A percentile compares a stretch with the other conserved stretches of the same genome.
These are phyloP conservation scores for Diplodia seriata DNA, from an alignment of 2,329 filamentous ascomycete species.

Conservation along the genomic window DNA sequence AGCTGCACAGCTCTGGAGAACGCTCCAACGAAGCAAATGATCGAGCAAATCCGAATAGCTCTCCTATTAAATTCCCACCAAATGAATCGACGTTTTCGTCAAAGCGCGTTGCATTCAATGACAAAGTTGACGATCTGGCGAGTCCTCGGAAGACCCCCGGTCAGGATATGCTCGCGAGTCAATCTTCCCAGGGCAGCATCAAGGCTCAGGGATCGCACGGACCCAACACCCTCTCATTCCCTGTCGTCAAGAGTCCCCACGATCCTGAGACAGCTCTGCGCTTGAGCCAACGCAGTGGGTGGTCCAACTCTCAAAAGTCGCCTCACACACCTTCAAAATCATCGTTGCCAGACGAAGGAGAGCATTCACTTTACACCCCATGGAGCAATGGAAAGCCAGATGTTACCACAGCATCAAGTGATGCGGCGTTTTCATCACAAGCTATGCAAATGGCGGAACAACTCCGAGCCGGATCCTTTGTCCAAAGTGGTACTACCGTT, in stretches of 20 bases:
- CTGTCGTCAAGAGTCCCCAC: slow-evolving; percentile 78
- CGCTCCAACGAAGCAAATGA: neutral
- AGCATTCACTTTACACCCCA: slow-evolving; percentile 38
- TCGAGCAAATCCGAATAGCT: neutral
- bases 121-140: neutral
- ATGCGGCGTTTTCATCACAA: slow-evolving; percentile 36
- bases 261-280: slow-evolving; percentile 68
- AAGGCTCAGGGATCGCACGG: slow-evolving; percentile 47
- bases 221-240: slow-evolving; percentile 66
- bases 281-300: slow-evolving; percentile 68
- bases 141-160: slow-evolving; percentile 25
- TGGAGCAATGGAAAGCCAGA: slow-evolving; percentile 44
- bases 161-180: slow-evolving; percentile 35
- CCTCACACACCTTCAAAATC: slow-evolving; percentile 16
- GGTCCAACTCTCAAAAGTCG: slow-evolving; percentile 55
- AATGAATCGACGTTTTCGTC: neutral
- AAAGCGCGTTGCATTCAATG: slow-evolving; percentile 19
- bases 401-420: slow-evolving; percentile 35
- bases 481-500: slow-evolving; percentile 35
- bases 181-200: slow-evolving; percentile 50
- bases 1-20: neutral
- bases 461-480: slow-evolving; percentile 37
- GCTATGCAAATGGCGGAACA: slow-evolving; percentile 36
- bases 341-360: neutral
- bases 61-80: neutral